A percentile compares a stretch with the other conserved stretches of the same genome.
Evolutionary conservation across 2,329 filamentous ascomycete species (phyloP).

Genomic region (Epichloe typhina): DNA sequence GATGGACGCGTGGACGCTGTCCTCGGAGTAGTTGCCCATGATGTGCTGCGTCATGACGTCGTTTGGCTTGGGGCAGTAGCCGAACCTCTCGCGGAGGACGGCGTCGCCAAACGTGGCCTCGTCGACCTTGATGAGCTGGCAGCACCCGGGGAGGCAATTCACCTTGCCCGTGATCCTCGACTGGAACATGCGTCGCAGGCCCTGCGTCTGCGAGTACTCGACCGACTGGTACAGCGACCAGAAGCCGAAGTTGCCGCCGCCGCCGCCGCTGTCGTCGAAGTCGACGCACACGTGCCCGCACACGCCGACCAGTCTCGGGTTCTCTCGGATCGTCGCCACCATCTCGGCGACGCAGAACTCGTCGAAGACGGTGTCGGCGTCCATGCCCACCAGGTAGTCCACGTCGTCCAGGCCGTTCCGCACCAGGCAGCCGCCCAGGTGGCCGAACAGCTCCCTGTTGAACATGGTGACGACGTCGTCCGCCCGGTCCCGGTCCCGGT

Average conservation of each 20-base stretch:
- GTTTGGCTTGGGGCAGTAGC: slow-evolving; percentile 34
- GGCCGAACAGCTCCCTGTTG: slow-evolving; percentile 28
- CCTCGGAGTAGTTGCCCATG: slow-evolving; percentile 35
- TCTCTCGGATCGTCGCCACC: slow-evolving; percentile 27
- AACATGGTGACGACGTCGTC: slow-evolving; percentile 31
- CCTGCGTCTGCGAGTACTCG: slow-evolving; percentile 34
- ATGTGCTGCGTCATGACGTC: slow-evolving; percentile 35
- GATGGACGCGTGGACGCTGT: slow-evolving; percentile 35
- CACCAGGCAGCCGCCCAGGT: slow-evolving; percentile 25
- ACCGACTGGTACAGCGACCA: slow-evolving; percentile 35
- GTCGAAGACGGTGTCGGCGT: slow-evolving; percentile 34
- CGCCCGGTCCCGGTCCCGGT: slow-evolving; percentile 16
- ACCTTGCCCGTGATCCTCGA: slow-evolving; percentile 35
- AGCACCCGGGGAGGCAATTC: slow-evolving; percentile 33
- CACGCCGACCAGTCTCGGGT: slow-evolving; percentile 30
- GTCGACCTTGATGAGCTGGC: slow-evolving; percentile 35
- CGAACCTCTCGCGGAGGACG: slow-evolving; percentile 32
- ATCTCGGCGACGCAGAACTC: slow-evolving; percentile 30
- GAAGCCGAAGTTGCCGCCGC: slow-evolving; percentile 24
- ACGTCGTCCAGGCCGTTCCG: slow-evolving; percentile 25
- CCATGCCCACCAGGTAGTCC: slow-evolving; percentile 33
- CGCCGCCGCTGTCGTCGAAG: slow-evolving; percentile 15
- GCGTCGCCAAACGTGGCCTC: slow-evolving; percentile 34
- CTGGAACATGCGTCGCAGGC: slow-evolving; percentile 34
- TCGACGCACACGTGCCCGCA: slow-evolving; percentile 36